Base-by-base conservation (phyloP, 192 early-diverging fungal genomes). In the Dissophora globulifera region DNA sequence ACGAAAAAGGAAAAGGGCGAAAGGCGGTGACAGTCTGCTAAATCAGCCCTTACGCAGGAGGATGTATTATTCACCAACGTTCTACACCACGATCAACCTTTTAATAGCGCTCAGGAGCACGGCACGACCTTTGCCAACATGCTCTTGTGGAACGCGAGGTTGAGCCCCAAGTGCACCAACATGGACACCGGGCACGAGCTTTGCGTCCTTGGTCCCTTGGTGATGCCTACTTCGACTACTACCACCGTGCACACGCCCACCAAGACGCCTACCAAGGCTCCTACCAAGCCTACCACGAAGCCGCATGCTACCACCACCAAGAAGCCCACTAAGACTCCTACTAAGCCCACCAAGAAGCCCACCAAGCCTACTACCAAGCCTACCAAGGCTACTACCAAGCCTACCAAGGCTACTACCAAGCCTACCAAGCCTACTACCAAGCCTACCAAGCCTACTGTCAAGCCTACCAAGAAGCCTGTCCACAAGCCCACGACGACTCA, bases 111-210 rank as follows among this genome's bases (percentile, higher is more conserved):
- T 0, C 0, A 27, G 0, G 70, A 17, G 19, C 58, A 75, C 62
- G 17, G 33, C 23, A 48, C 35, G 38, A 75, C 70, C 22, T 75
- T 75, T 50, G 31, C 25, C 8, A 29, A 75, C 15, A 16, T 75
- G 31, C 38, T 50, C n/a, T 15, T 0, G 12, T 75, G 70, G 70
- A 75, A 75, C 62, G 1, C 25, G 7, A 75, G 53, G 62, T 52
- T 75, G 47, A 33, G 70, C 43, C 0, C 31, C 27, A 43, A 75
- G n/a, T 75, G 70, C 56, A 50, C 26, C 17, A 75, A 75, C 62
- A 59, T 75, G 70, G 70, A 75, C 47, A 56, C 62, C 17, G 62
- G 50, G n/a, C 23, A 22, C 17, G 52, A 55, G 40, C 0, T 75
- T 19, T 75, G 70, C 30, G 62, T 75, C 40, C 32, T 58, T 3